Evolutionary conservation across 2,329 filamentous ascomycete species (phyloP), one percentile per base, ranked within the genome.

Genomic region (Coniochaeta sp.): DNA sequence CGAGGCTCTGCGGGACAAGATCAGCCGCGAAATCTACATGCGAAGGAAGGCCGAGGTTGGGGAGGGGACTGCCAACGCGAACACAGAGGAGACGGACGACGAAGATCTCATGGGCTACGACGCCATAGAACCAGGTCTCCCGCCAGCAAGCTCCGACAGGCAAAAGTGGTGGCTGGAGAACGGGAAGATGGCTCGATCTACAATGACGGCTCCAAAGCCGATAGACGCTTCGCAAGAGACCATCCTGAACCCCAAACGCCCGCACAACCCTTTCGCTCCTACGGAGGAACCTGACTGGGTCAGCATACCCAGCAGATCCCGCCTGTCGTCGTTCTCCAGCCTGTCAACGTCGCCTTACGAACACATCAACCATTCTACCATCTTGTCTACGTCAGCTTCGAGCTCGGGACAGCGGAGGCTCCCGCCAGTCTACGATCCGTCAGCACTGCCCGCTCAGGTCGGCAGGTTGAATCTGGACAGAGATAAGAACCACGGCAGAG

Each of bases 221-320:
- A 70, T 74, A 57, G 76, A 77, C 57, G 75, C 79, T 2, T 69
- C 67, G 3, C 80, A 81, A 42, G 79, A 82, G 12, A 81, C 86
- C 66, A 76, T 86, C 2, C 81, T 90, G 24, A 97, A 96, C 70
- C 85, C 88, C 1, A 81, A 85, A 34, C 84, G 90, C 55, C 84
- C 86, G 14, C 85, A 89, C 0, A 98, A 98, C 68, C 95, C 95
- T 0, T 98, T 96, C 71, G 82, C 81, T 1, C 78, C 82, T 0
- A 87, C 83, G 1, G 81, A 88, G 34, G 90, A 96, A 71, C 84
- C 88, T 10, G 93, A 97, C 68, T 98, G 95, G 95, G 85, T 96
- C 47, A 81, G 81, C 3, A 78, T 88, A 6, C 80, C 84, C 24
- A 76, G 83, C 3, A 77, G 79, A 47, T 83, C 82, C 17, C 78